phyloP scores from a whole-genome alignment of 768 basidiomycete species.

The Leccinellum rugosiceps region DNA sequence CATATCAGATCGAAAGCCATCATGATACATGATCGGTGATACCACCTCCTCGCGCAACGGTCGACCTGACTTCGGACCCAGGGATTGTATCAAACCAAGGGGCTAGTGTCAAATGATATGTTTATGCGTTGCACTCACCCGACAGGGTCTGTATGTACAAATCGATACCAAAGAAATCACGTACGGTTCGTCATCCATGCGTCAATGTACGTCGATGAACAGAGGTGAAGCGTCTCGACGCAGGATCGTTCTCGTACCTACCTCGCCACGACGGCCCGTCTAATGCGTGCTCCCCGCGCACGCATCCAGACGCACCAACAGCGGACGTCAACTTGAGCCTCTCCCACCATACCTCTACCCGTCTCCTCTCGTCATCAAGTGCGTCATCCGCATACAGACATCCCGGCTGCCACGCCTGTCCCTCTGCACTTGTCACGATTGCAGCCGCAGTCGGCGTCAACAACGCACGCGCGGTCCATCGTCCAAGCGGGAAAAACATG shows the following conservation, averaged over 20 bases:
- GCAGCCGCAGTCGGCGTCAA: conserved; percentile 7
- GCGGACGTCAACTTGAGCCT: neutral
- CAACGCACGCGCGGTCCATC: conserved; percentile 1
- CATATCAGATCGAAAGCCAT: neutral
- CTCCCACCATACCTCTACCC: conserved; percentile 12
- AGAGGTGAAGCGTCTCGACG: conserved; percentile 8
- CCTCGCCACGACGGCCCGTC: conserved; percentile 16
- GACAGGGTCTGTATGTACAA: conserved; percentile 5
- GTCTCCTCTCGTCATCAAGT: conserved; percentile 6
- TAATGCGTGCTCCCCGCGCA: neutral
- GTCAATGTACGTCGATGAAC: conserved; percentile 12
- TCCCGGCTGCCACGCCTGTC: conserved; percentile 9
- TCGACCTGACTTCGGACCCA: neutral
- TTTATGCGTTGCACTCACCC: neutral
- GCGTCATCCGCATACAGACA: conserved; percentile 12
- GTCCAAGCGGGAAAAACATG: conserved; percentile 9
- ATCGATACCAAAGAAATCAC: conserved; percentile 8
- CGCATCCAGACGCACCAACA: neutral
- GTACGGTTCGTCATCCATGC: neutral
- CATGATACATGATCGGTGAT: neutral
- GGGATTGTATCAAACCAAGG: neutral
- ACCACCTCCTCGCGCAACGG: neutral
- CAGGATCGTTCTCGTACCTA: conserved; percentile 21
- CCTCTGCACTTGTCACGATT: neutral
- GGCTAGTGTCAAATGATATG: neutral